These are phyloP conservation scores for Phytophthora aleatoria DNA, from an alignment of 352 stramenopile genomes.

Conservation along the genomic window DNA sequence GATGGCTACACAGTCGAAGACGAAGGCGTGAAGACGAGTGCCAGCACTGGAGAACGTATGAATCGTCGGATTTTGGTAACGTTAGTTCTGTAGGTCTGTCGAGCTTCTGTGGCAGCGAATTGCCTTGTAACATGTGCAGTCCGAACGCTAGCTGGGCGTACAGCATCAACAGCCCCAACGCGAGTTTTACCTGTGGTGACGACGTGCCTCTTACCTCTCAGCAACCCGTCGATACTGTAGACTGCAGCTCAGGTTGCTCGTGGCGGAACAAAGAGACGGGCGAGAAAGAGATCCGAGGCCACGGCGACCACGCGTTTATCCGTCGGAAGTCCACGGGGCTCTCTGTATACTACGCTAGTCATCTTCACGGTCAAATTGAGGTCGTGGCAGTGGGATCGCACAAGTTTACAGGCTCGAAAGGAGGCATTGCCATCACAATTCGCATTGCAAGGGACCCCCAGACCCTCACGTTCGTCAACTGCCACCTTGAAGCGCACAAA, in stretches of 20 bases:
- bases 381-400: constrained; percentile 54
- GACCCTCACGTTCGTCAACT: constrained; percentile 72
- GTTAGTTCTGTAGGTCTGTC: constrained; percentile 8
- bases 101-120: constrained; percentile 18
- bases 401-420: constrained; percentile 75
- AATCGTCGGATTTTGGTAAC: constrained; percentile 19
- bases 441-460: constrained; percentile 45
- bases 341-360: constrained; percentile 53
- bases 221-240: neutral
- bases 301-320: constrained; percentile 69
- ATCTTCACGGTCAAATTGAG: constrained; percentile 44
- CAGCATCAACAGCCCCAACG: constrained; percentile 11
- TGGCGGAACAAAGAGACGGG: constrained; percentile 26
- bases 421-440: constrained; percentile 59
- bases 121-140: constrained; percentile 16
- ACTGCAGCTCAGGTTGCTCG: neutral
- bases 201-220: neutral
- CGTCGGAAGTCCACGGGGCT: constrained; percentile 71
- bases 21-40: constrained; percentile 12
- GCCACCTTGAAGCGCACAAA: constrained; percentile 72
- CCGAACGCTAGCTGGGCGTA: constrained; percentile 9
- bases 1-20: neutral
- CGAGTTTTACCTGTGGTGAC: constrained; percentile 16
- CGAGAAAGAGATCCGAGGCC: constrained; percentile 53
- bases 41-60: constrained; percentile 5